Base-by-base conservation (phyloP, 306 rosid genomes). In the Lupinus albus region DNA sequence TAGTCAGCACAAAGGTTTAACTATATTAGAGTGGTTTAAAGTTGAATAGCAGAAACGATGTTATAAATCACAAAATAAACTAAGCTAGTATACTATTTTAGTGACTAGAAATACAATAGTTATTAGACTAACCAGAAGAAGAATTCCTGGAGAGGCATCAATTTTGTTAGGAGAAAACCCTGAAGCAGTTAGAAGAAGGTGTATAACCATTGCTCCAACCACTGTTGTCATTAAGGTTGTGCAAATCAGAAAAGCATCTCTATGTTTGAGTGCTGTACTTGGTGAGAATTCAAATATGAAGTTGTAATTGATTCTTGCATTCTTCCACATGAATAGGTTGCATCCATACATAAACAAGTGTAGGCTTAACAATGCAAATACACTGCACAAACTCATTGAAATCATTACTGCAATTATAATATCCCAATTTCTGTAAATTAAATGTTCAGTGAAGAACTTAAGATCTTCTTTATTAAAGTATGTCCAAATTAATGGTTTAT, bases 261-360 rank as follows among this genome's bases (percentile, higher is more conserved):
- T 82, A 45, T 94, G 85, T 62, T 85, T 94, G 5, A 94, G 87
- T 4, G 96, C 79, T 0, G 89, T 85, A 11, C 47, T 85, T 18
- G 96, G 87, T 7, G 80, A 82, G 84, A 88, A 90, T 67, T 88
- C 97, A 72, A 94, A 94, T 69, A 94, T 94, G 85, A 88, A 94
- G 66, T 85, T 94, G 80, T 84, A 82, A 53, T 90, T 94, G 69
- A 94, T 90, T 69, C 99, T 79, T 48, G 88, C 79, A 8, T 25
- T 75, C 79, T 84, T 90, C 99, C 99, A 94, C 89, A 86, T 77
- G 78, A 85, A 90, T 30, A 94, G 75, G 60, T 94, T 88, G 81
- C 99, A 94, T n/a, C 97, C 99, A 56, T 94, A 84, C 97, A 90
- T 73, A 53, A 94, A 91, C 82, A 94, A 44, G 67, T 94, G 99